phyloP scores from a whole-genome alignment of 2,329 filamentous ascomycete genomes.

The Colletotrichum sp. region DNA sequence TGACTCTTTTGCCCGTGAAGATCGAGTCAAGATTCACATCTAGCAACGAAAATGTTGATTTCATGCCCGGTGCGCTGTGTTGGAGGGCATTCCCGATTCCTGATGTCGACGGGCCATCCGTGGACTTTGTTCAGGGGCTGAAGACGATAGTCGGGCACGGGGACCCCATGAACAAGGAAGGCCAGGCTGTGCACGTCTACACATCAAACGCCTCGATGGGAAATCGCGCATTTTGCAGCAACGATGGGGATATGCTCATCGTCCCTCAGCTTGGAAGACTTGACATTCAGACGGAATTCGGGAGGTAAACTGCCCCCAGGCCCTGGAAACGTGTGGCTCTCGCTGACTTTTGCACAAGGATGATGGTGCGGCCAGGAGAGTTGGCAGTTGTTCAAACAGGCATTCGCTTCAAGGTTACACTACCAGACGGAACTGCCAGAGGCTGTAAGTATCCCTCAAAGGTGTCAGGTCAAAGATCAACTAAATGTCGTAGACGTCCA shows the following conservation, averaged over 20 bases:
- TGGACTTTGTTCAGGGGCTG: constrained; percentile 53
- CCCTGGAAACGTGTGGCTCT: not conserved
- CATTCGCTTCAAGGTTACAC: constrained; percentile 61
- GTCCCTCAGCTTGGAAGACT: constrained; percentile 66
- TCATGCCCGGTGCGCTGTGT: constrained; percentile 44
- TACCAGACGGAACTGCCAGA: constrained; percentile 61
- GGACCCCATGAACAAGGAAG: constrained; percentile 54
- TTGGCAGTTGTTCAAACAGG: constrained; percentile 69
- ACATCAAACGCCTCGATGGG: constrained; percentile 51
- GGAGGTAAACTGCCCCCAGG: constrained; percentile 41
- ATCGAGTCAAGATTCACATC: constrained; percentile 40
- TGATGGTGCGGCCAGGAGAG: constrained; percentile 66
- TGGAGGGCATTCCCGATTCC: constrained; percentile 40
- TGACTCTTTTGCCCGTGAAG: not conserved
- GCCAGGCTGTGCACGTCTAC: constrained; percentile 54
- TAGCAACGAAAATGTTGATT: constrained; percentile 42
- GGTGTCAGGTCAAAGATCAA: not conserved
- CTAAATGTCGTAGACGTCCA: constrained; percentile 50
- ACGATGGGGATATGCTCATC: constrained; percentile 70
- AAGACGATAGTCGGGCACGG: constrained; percentile 55
- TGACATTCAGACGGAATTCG: constrained; percentile 71
- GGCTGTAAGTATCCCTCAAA: constrained; percentile 44
- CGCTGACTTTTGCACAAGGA: not conserved
- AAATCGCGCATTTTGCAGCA: constrained; percentile 51
- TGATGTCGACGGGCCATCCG: constrained; percentile 13